phyloP scores from a whole-genome alignment of 169 alveolate species.

The Sarcocystis neurona region DNA sequence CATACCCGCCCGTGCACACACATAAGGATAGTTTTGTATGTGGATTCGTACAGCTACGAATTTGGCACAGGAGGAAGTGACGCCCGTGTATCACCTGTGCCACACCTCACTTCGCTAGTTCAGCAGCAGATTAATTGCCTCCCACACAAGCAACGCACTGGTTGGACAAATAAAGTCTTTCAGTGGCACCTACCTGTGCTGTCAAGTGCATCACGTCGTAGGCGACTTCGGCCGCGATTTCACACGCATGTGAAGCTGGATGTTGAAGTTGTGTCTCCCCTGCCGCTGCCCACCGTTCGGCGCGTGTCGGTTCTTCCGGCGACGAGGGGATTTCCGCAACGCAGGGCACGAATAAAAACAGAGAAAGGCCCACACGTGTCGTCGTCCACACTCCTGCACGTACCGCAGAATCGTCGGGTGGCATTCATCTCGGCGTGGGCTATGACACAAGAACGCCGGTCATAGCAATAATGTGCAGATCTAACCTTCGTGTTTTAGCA shows the following conservation, averaged over 20 bases:
- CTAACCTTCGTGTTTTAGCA: no score
- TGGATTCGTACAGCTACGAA: no score
- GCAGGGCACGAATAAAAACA: conserved; percentile 7
- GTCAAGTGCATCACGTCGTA: conserved; percentile 8
- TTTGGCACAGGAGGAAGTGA: no score
- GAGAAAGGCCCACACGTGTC: not conserved
- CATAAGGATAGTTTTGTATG: no score
- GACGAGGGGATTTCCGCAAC: not conserved
- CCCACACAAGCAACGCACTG: not conserved
- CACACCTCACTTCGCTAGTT: not conserved
- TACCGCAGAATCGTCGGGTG: not conserved
- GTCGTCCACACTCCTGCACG: conserved; percentile 2
- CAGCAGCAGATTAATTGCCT: not conserved
- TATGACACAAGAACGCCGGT: not conserved
- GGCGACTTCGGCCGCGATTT: not conserved
- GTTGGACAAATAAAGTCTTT: no score
- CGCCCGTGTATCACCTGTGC: no score
- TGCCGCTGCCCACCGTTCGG: not conserved
- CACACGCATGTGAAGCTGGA: no score
- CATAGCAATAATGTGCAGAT: no score
- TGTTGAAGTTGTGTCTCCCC: no score
- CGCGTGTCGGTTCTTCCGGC: not conserved
- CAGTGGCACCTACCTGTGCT: conserved; percentile 1
- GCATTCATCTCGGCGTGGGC: not conserved
- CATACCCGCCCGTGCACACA: no score